Evolutionary conservation across 495 filamentous ascomycete species (phyloP).

Genomic region (Monascus purpureus): DNA sequence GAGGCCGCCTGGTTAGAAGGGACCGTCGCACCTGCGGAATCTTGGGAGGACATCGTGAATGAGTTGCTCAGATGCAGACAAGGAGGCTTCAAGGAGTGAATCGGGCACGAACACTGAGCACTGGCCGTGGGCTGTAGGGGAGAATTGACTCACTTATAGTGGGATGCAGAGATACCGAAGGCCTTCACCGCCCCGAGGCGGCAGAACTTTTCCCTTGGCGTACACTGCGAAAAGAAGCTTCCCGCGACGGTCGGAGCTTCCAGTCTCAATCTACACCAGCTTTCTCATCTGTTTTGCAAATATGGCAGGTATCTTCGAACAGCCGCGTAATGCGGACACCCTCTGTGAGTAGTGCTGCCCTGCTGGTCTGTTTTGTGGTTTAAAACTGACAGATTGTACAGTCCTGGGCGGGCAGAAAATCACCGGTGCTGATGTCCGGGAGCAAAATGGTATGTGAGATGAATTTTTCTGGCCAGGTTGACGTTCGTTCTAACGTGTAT

Average conservation of each 20-base stretch:
- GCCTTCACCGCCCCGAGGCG: constrained; percentile 23
- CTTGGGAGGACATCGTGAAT: constrained; percentile 26
- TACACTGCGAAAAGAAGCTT: too few relatives aligned
- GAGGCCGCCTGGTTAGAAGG: constrained; percentile 14
- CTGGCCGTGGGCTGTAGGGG: background rate
- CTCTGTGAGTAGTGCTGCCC: constrained; percentile 42
- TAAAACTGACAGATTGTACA: constrained; percentile 26
- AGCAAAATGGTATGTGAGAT: constrained; percentile 68
- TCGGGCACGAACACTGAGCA: too few relatives aligned
- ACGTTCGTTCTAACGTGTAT: constrained; percentile 5
- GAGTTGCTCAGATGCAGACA: constrained; percentile 7
- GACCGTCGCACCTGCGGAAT: constrained; percentile 15
- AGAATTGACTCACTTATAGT: constrained; percentile 22
- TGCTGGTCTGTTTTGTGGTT: constrained; percentile 4
- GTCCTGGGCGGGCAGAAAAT: constrained; percentile 91
- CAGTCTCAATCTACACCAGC: background rate
- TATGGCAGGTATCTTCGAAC: constrained; percentile 86
- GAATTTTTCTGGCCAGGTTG: constrained; percentile 1
- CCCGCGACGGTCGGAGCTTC: too few relatives aligned
- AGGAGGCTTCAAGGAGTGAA: too few relatives aligned
- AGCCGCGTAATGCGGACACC: constrained; percentile 73
- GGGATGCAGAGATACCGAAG: constrained; percentile 22
- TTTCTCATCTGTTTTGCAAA: constrained; percentile 9
- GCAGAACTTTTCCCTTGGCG: constrained; percentile 36
- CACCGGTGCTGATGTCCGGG: constrained; percentile 84